phyloP scores from a whole-genome alignment of 495 filamentous ascomycete species.

The Xylaria scruposa region DNA sequence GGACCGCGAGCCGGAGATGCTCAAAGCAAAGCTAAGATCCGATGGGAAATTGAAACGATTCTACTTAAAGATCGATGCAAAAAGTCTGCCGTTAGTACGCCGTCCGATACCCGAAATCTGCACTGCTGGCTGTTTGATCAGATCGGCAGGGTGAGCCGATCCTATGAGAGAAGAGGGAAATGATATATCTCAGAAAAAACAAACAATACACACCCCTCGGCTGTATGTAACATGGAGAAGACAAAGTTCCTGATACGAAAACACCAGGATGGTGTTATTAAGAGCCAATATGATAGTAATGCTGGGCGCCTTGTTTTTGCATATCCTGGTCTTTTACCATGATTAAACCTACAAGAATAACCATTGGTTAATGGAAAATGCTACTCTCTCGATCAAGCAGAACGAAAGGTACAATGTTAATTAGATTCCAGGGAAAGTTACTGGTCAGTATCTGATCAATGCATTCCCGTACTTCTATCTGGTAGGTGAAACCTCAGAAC shows the following conservation, averaged over 20 bases:
- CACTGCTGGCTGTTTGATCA: constrained; percentile 14
- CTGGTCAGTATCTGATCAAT: neutral
- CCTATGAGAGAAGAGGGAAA: constrained; percentile 12
- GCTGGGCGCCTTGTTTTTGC: neutral
- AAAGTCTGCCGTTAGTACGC: constrained; percentile 12
- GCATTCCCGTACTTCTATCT: neutral
- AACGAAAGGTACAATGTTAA: neutral
- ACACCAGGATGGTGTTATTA: neutral
- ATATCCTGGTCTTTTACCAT: neutral
- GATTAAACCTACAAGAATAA: neutral
- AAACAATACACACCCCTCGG: neutral
- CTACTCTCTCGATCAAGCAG: neutral
- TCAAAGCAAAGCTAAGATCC: constrained; percentile 12
- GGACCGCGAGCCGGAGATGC: neutral
- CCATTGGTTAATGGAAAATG: neutral
- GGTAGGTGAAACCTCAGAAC: neutral
- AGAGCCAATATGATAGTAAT: neutral
- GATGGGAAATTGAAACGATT: neutral
- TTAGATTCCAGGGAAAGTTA: neutral
- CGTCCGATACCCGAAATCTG: constrained; percentile 29
- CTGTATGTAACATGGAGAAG: neutral
- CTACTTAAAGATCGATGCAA: neutral
- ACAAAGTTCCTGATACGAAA: neutral
- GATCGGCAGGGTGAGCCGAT: constrained; percentile 24
- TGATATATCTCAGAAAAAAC: neutral